Evolutionary conservation across 2,329 filamentous ascomycete species (phyloP).

Genomic region (Penicillium brevicompactum): DNA sequence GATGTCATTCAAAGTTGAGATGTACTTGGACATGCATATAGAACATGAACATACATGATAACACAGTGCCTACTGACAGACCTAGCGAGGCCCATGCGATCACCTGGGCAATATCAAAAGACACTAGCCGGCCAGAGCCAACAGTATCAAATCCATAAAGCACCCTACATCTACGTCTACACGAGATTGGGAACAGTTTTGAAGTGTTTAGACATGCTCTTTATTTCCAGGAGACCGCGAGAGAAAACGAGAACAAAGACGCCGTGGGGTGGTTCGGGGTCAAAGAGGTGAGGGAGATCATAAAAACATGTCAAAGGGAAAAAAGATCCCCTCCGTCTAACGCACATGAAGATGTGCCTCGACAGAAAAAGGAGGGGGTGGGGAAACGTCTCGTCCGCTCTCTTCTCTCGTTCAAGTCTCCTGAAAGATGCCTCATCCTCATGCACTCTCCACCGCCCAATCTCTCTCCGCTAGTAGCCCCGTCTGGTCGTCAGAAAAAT

Average conservation of each 20-base stretch:
- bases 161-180: constrained; percentile 9
- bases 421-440: constrained; percentile 22
- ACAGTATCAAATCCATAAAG: not conserved
- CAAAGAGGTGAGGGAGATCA: constrained; percentile 30
- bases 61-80: not conserved
- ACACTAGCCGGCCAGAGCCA: not conserved
- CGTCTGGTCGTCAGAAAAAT: constrained; percentile 30
- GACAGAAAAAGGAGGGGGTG: constrained; percentile 10
- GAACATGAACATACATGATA: not conserved
- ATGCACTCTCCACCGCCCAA: constrained; percentile 21
- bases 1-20: not conserved
- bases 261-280: constrained; percentile 27
- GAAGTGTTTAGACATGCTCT: constrained; percentile 33
- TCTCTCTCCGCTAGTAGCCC: constrained; percentile 31
- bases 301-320: constrained; percentile 24
- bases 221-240: constrained; percentile 34
- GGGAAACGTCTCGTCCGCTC: constrained; percentile 25
- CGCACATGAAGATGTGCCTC: constrained; percentile 7
- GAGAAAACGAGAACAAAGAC: constrained; percentile 31
- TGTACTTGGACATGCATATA: constrained; percentile 1
- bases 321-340: constrained; percentile 14
- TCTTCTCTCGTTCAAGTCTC: constrained; percentile 27
- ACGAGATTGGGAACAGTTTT: constrained; percentile 20
- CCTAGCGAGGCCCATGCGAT: too few species aligned
- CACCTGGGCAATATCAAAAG: not conserved